Evolutionary conservation across 805 yeast species (phyloP).

Genomic region (Hanseniaspora guilliermondii): DNA sequence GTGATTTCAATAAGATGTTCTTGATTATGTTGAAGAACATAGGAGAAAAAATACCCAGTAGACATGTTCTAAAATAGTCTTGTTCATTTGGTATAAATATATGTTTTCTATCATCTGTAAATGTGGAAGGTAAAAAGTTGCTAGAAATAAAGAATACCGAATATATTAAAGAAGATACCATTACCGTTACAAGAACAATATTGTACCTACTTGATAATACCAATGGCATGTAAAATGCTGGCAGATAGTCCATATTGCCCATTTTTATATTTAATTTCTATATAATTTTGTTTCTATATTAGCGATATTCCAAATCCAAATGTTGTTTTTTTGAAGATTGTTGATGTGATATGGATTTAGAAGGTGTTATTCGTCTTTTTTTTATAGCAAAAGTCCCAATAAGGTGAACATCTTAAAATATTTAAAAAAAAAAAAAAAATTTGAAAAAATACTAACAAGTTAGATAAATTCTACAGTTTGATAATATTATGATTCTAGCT

Average conservation of each 20-base stretch:
- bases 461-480: too few species aligned
- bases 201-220: conserved; percentile 24
- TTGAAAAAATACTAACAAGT: too few species aligned
- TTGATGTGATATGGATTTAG: too few species aligned
- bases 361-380: too few species aligned
- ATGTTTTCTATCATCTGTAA: conserved; percentile 12
- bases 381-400: too few species aligned
- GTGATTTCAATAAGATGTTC: conserved; percentile 22
- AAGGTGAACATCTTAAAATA: too few species aligned
- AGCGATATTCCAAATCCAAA: neutral
- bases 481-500: too few species aligned
- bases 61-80: conserved; percentile 31
- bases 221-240: conserved; percentile 27
- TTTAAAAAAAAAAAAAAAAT: too few species aligned
- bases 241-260: conserved; percentile 25
- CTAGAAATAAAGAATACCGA: conserved; percentile 19
- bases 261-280: too few species aligned
- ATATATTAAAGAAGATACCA: conserved; percentile 17
- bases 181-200: conserved; percentile 17
- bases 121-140: conserved; percentile 19
- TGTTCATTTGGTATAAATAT: conserved; percentile 29
- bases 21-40: conserved; percentile 26
- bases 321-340: too few species aligned
- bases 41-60: conserved; percentile 29
- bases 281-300: too few species aligned